A percentile compares a stretch with the other conserved stretches of the same genome.
Conservation (phyloP, 768 basidiomycete genomes). For the Paxillus ammoniavirescens region DNA sequence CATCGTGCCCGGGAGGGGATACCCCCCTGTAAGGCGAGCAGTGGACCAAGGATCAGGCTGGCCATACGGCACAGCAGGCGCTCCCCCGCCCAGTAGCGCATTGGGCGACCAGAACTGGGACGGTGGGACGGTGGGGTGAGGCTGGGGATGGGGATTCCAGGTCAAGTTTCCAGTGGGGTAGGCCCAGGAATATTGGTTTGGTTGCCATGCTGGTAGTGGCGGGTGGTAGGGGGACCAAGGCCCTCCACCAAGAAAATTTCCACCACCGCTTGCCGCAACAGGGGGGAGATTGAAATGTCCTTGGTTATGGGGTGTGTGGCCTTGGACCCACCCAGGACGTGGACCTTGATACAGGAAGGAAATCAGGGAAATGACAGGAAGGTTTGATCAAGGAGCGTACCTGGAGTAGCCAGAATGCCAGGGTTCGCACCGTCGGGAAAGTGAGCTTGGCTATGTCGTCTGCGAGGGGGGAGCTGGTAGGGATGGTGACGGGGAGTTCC, state of each 20-base stretch:
- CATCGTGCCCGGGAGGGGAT: conserved; percentile 22
- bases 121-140: conserved; percentile 3
- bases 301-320: background rate
- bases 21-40: conserved; percentile 17
- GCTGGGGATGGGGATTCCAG: conserved; percentile 26
- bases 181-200: conserved; percentile 23
- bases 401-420: conserved; percentile 15
- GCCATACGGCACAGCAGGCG: background rate
- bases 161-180: conserved; percentile 25
- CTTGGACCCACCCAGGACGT: background rate
- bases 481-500: conserved; percentile 7
- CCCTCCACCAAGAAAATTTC: background rate
- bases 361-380: conserved; percentile 3
- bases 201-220: conserved; percentile 14
- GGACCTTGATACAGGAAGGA: background rate
- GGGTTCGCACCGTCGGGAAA: conserved; percentile 20
- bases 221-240: background rate
- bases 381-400: conserved; percentile 7
- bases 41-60: conserved; percentile 15
- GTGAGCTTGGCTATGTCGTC: conserved; percentile 10
- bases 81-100: background rate
- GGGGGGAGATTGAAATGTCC: background rate
- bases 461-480: background rate
- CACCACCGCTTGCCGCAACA: background rate
- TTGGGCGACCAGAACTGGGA: background rate